Evolutionary conservation across 2,329 filamentous ascomycete species (phyloP).

Genomic region (Hypocrella siamensis): DNA sequence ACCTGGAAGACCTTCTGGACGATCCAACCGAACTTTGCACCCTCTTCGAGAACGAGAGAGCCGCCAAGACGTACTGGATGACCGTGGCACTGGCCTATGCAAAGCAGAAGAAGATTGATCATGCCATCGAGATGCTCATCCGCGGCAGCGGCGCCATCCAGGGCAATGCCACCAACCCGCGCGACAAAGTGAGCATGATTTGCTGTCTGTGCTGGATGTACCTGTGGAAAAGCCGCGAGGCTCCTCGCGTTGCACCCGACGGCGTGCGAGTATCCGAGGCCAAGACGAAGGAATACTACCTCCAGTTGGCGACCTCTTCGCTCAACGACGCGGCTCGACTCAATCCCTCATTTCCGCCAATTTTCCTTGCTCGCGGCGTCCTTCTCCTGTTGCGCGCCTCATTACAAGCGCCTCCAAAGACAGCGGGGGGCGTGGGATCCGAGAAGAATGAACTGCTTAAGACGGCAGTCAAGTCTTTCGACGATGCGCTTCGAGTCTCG

Average conservation of each 20-base stretch:
- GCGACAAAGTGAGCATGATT: conserved; percentile 74
- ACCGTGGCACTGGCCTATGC: conserved; percentile 94
- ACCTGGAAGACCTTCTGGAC: conserved; percentile 78
- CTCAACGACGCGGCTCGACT: conserved; percentile 92
- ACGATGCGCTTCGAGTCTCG: conserved; percentile 78
- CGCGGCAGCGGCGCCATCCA: conserved; percentile 61
- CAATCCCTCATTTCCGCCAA: conserved; percentile 79
- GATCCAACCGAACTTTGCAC: conserved; percentile 92
- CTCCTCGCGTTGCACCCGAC: conserved; percentile 46
- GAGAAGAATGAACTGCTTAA: conserved; percentile 69
- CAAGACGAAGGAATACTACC: conserved; percentile 85
- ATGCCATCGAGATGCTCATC: conserved; percentile 58
- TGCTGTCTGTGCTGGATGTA: conserved; percentile 84
- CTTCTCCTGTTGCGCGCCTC: conserved; percentile 79
- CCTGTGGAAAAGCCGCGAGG: conserved; percentile 74
- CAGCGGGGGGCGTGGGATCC: conserved; percentile 48
- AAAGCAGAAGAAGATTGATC: conserved; percentile 86
- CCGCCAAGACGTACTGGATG: conserved; percentile 90
- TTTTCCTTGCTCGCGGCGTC: conserved; percentile 83
- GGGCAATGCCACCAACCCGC: conserved; percentile 51
- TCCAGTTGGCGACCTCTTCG: conserved; percentile 77
- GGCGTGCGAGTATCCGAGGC: conserved; percentile 50
- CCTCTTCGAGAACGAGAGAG: conserved; percentile 84
- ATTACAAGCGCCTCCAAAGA: conserved; percentile 59
- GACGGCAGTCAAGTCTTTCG: conserved; percentile 81